A percentile compares a stretch with the other conserved stretches of the same genome.
Conservation (phyloP, 1,139 yeast species). For the Yamadazyma siamensis region DNA sequence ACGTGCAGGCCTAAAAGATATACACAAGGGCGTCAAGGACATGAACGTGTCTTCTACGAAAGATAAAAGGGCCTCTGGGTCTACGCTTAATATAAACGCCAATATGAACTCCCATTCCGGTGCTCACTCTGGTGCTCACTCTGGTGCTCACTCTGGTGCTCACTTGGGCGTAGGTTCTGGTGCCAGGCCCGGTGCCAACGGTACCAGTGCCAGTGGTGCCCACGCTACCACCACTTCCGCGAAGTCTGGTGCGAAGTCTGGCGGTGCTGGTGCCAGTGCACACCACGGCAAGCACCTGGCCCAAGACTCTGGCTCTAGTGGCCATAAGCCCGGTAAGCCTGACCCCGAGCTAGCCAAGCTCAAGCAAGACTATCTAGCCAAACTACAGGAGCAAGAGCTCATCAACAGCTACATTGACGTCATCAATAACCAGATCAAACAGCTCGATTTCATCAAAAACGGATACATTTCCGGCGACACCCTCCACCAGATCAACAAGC, state of each 20-base stretch:
- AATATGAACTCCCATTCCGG: too few relatives aligned
- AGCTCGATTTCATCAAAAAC: conserved; percentile 42
- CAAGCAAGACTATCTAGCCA: conserved; percentile 33
- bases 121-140: too few relatives aligned
- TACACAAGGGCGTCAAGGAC: conserved; percentile 7
- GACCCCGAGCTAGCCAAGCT: conserved; percentile 22
- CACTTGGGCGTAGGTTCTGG: too few relatives aligned
- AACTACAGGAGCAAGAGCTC: conserved; percentile 44
- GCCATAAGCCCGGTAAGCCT: not conserved
- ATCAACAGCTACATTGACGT: conserved; percentile 45
- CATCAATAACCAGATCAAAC: conserved; percentile 44
- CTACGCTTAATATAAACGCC: not conserved
- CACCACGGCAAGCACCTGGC: not conserved
- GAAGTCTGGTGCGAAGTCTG: too few relatives aligned
- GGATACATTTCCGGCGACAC: conserved; percentile 48
- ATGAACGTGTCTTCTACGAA: conserved; percentile 6
- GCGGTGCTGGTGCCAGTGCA: too few relatives aligned
- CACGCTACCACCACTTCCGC: not conserved
- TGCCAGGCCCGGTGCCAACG: too few relatives aligned
- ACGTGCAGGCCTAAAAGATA: conserved; percentile 5
- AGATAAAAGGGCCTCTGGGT: not conserved
- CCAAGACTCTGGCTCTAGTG: not conserved
- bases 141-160: too few relatives aligned
- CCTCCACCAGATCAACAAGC: conserved; percentile 19
- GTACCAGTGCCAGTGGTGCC: not conserved